Evolutionary conservation across 148 eudicot species (phyloP).

Genomic region (Beta vulgaris): DNA sequence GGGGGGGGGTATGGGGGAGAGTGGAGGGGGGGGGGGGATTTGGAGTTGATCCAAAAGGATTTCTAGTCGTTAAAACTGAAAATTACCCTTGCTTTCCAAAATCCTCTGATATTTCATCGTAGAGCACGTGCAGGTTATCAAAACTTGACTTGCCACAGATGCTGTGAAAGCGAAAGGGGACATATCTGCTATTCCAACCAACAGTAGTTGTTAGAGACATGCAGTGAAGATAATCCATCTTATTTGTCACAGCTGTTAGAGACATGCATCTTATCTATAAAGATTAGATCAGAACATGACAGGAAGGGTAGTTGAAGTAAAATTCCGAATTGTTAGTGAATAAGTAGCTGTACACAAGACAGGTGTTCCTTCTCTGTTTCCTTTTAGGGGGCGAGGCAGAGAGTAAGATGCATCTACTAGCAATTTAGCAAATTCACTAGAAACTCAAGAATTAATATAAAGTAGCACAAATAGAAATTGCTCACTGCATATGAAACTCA

Average conservation of each 20-base stretch:
- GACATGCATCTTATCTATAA: too few species aligned
- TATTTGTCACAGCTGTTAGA: not conserved
- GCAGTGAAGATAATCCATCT: constrained; percentile 2
- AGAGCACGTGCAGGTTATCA: constrained; percentile 61
- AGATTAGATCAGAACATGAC: constrained; percentile 9
- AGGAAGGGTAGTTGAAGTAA: not conserved
- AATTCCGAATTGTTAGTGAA: not conserved
- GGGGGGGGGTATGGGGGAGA: too few species aligned
- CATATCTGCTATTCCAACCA: constrained; percentile 53
- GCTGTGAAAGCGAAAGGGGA: constrained; percentile 82
- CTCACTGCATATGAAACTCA: not conserved
- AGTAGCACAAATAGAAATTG: not conserved
- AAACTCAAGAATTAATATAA: not conserved
- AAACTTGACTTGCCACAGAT: constrained; percentile 70
- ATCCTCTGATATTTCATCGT: constrained; percentile 67
- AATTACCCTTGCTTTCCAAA: constrained; percentile 84
- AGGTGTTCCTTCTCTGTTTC: not conserved
- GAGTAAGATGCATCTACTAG: not conserved
- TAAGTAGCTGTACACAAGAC: not conserved
- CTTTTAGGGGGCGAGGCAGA: not conserved
- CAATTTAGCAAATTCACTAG: not conserved
- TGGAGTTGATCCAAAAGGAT: not conserved
- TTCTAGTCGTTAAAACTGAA: not conserved
- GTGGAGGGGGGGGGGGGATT: not conserved
- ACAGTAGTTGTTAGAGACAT: constrained; percentile 12